These are phyloP conservation scores for Suhomyces anneliseae DNA, from an alignment of 1,139 yeast species.

Conservation along the genomic window DNA sequence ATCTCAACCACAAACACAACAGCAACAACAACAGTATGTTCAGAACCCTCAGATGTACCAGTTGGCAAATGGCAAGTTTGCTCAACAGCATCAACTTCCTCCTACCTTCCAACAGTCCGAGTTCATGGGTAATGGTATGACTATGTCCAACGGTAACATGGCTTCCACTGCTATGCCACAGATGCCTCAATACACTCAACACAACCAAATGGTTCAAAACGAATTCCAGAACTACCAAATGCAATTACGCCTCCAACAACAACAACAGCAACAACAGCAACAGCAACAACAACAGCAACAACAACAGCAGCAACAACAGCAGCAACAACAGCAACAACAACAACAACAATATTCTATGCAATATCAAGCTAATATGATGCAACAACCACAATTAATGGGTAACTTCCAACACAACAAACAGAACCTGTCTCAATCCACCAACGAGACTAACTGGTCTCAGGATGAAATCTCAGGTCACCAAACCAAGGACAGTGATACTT, in stretches of 20 bases:
- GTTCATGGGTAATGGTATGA: conserved; percentile 17
- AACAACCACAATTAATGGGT: conserved; percentile 23
- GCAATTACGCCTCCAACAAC: conserved; percentile 24
- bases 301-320: conserved; percentile 19
- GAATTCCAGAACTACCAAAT: conserved; percentile 34
- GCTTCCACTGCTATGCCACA: conserved; percentile 7
- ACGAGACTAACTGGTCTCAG: conserved; percentile 49
- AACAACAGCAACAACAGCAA: conserved; percentile 18
- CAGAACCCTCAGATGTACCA: conserved; percentile 8
- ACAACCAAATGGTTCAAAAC: conserved; percentile 21
- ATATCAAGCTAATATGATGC: conserved; percentile 11
- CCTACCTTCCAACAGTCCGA: conserved; percentile 31
- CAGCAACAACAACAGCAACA: conserved; percentile 13
- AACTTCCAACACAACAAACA: conserved; percentile 30
- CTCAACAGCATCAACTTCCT: conserved; percentile 20
- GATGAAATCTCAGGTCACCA: conserved; percentile 28
- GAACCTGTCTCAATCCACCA: conserved; percentile 45
- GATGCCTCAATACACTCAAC: conserved; percentile 16
- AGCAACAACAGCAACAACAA: conserved; percentile 15
- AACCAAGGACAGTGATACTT: conserved; percentile 45
- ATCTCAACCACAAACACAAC: conserved; percentile 18
- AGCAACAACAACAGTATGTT: conserved; percentile 13
- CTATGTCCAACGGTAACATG: conserved; percentile 6
- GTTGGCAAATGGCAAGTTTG: conserved; percentile 9
- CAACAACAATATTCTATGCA: conserved; percentile 22